These are phyloP conservation scores for Pleodorina starrii DNA, from an alignment of 139 green algal genomes.

Conservation along the genomic window DNA sequence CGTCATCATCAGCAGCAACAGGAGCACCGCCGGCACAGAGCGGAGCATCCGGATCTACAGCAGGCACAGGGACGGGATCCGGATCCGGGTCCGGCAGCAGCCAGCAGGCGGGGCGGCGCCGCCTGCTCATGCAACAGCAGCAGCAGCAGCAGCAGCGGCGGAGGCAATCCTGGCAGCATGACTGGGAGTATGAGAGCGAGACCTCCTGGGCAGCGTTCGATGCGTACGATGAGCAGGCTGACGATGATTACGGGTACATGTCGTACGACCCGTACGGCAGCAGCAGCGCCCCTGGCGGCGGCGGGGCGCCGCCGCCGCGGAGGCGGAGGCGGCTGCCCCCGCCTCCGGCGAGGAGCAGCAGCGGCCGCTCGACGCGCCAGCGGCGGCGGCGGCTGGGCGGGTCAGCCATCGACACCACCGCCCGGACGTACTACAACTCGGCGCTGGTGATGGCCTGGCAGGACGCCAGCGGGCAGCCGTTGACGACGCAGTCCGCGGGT, in stretches of 20 bases:
- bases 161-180: no score
- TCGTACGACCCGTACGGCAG: neutral
- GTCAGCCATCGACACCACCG: neutral
- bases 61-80: neutral
- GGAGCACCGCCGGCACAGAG: no score
- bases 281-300: neutral
- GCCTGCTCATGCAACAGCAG: neutral
- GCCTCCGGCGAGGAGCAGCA: no score
- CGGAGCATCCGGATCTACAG: no score
- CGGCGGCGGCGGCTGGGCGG: neutral
- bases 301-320: neutral
- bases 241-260: neutral
- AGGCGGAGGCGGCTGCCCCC: neutral
- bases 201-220: neutral
- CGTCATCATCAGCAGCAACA: neutral
- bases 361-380: neutral
- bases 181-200: no score
- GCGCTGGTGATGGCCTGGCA: constrained; percentile 1
- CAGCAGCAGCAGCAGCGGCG: neutral
- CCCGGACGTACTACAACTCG: constrained; percentile 5
- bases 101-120: no score
- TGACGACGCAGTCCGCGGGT: neutral
- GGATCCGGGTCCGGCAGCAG: no score
- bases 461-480: neutral
- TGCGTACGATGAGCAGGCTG: neutral